Base-by-base conservation (phyloP, 371 early-diverging fungal genomes). In the Mucor circinelloides region DNA sequence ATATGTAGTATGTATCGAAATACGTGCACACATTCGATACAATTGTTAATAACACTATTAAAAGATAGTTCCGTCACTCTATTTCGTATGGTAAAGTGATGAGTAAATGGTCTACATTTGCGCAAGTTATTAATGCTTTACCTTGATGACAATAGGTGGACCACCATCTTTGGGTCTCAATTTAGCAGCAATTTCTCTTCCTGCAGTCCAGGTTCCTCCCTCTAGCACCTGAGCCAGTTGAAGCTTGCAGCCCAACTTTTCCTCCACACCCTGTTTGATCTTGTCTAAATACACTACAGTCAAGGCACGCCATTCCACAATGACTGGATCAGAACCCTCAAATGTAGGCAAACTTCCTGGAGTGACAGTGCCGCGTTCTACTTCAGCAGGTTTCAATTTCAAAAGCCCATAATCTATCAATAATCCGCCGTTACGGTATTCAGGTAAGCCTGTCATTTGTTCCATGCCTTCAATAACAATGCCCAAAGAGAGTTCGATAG, bases 281-380 rank as follows among this genome's bases (percentile, higher is more conserved):
- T 70, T 77, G 68, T 96, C 97, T 61, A 97, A 70, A 60, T 94
- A 84, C 0, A 87, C 87, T 2, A 96, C 94, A 0, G 97, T 97
- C 76, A 96, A 76, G 5, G 94, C 94, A 17, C 97, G 87, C 97
- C 97, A 97, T 74, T 96, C 97, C 44, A 96, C 91, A 42, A 96
- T 89, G 9, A 88, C 89, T 10, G 93, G 91, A 69, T 96, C 94
- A 34, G 82, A 76, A 19, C 90, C 91, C 17, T 91, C 89, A 78
- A 94, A 95, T 30, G 78, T 67, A n/a, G 94, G 95, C 2, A 81
- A 34, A 1, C 58, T 66, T 2, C 68, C 69, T 3, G 52, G 65
- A 7, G 60, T 48, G 6, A 21, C 17, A 5, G 62, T 69, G 17
- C 80, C 81, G 1, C 81, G 77, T 25, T 70, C 31, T 1, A 67